phyloP scores from a whole-genome alignment of 306 rosid genomes.

The Medicago lupulina region DNA sequence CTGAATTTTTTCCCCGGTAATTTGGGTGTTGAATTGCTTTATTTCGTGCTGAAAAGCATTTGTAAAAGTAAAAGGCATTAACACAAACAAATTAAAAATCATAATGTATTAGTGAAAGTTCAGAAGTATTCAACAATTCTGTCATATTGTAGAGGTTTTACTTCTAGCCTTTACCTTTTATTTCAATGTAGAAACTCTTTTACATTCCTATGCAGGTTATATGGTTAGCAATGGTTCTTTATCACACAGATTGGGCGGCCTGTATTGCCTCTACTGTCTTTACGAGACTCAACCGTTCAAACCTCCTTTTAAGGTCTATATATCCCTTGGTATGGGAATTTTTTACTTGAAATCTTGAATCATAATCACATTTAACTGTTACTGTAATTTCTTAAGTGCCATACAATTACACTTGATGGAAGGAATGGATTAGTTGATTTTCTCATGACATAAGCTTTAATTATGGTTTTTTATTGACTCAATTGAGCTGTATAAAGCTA shows the following conservation, averaged over 20 bases:
- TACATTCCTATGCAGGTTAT: slow-evolving; percentile 61
- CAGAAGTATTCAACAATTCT: background rate
- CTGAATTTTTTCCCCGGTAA: background rate
- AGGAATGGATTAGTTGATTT: background rate
- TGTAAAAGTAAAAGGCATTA: slow-evolving; percentile 10
- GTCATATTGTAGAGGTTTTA: background rate
- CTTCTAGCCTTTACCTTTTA: no score
- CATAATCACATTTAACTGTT: slow-evolving; percentile 5
- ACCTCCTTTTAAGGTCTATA: slow-evolving; percentile 74
- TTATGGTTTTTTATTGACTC: slow-evolving; percentile 8
- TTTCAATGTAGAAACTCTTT: slow-evolving; percentile 2
- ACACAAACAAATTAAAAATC: slow-evolving; percentile 7
- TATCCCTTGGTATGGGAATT: slow-evolving; percentile 70
- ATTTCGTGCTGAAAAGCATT: slow-evolving; percentile 33
- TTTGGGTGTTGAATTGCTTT: slow-evolving; percentile 28
- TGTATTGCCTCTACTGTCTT: slow-evolving; percentile 84
- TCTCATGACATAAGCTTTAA: slow-evolving; percentile 3
- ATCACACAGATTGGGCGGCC: slow-evolving; percentile 71
- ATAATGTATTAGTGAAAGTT: slow-evolving; percentile 24
- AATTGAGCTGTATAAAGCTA: background rate
- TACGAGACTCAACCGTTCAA: slow-evolving; percentile 86
- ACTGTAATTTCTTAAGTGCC: slow-evolving; percentile 10
- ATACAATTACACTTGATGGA: slow-evolving; percentile 2
- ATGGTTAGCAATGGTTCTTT: slow-evolving; percentile 56
- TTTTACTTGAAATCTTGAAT: background rate